Base-by-base conservation (phyloP, 2,329 filamentous ascomycete genomes). In the Furcasterigmium sp. region DNA sequence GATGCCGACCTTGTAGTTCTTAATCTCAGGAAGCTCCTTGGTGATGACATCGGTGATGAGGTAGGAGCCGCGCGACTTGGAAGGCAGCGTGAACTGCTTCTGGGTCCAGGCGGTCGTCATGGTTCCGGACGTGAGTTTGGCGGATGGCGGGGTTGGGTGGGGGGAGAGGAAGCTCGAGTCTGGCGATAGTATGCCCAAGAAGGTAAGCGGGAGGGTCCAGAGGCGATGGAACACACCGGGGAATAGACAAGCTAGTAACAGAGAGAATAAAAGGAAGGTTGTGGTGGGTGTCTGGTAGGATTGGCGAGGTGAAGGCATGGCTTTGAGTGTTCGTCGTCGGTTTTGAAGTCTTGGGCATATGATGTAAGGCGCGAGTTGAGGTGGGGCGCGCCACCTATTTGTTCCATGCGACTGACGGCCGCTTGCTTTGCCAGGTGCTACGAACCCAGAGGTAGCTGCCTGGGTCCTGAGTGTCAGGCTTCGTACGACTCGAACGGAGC, bases 41-140 rank as follows among this genome's bases (percentile, higher is more conserved):
- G 80, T 54, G 44, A 97, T 77, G 41, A 84, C 73, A 61, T 91
- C 81, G 40, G 91, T 96, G 56, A 97, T 77, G 46, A 97, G 85
- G 69, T 96, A 96, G 42, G 82, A 88, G 61, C 93, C 93, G 47
- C 91, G 83, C 36, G 82, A 79, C 59, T 80, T 78, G 17, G 87
- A 60, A 40, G 89, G 87, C 13, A 97, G 82, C 1, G 82, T 80
- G 67, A 97, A 82, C 40, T 84, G 78, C 64, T 93, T 95, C 68
- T 96, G 91, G 55, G 76, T 80, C 87, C 88, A 95, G 49, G 81
- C 87, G 56, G 78, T 74, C 29, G 46, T 45, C 78, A 82, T 82
- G 45, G 57, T 64, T 46, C 52, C 43, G 29, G 50, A 50, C 45
- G 46, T 46, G n/a, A n/a, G n/a, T 54, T 52, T 46, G 42, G 41